A percentile compares a stretch with the other conserved stretches of the same genome.
Evolutionary conservation across 148 eudicot species (phyloP).

Genomic region (Rhododendron simsii): DNA sequence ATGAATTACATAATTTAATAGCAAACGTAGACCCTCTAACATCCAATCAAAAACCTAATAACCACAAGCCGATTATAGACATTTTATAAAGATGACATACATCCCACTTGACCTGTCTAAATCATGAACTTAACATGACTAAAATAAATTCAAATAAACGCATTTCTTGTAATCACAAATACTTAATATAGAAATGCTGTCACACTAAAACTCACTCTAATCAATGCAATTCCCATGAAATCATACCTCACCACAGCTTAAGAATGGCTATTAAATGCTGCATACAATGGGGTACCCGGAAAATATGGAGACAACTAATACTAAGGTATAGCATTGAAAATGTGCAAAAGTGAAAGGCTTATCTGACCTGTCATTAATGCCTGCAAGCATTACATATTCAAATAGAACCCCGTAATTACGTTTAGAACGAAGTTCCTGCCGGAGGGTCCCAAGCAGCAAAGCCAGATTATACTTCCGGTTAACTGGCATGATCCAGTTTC

Average conservation of each 20-base stretch:
- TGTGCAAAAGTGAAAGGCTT: slow-evolving; percentile 6
- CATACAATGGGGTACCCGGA: not conserved
- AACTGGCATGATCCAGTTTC: slow-evolving; percentile 98
- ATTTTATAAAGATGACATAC: not conserved
- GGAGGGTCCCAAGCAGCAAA: slow-evolving; percentile 73
- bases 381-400: slow-evolving; percentile 96
- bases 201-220: not conserved
- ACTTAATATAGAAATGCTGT: not conserved
- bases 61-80: not conserved
- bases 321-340: not conserved
- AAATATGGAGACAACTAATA: not conserved
- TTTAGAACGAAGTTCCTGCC: slow-evolving; percentile 56
- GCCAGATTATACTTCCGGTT: slow-evolving; percentile 88
- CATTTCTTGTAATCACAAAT: not conserved
- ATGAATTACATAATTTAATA: not conserved
- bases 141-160: not conserved
- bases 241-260: not conserved
- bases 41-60: not conserved
- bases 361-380: slow-evolving; percentile 89
- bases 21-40: not conserved
- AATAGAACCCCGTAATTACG: slow-evolving; percentile 78
- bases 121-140: not conserved
- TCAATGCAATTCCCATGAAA: not conserved
- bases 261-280: not conserved
- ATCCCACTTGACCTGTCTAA: not conserved